A percentile compares a stretch with the other conserved stretches of the same genome.
Evolutionary conservation across 2,329 filamentous ascomycete genomes (phyloP).

Genomic region (Phaeoacremonium minimum): DNA sequence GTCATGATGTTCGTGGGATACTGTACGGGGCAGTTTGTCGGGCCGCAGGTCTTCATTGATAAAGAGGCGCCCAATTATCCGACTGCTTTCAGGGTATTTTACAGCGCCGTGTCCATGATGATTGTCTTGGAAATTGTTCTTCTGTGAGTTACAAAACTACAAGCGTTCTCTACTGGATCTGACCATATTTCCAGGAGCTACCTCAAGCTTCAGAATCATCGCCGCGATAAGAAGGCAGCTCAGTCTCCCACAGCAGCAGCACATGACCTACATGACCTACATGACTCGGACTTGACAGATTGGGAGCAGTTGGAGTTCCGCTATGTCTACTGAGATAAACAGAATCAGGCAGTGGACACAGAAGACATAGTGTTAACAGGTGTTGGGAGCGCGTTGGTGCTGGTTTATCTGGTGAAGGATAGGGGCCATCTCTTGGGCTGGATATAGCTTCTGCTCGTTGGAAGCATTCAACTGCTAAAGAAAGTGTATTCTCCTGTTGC

Average conservation of each 20-base stretch:
- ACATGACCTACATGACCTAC: background rate
- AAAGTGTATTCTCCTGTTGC: too few species aligned
- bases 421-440: too few species aligned
- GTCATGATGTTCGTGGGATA: conserved; percentile 4
- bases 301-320: conserved; percentile 7
- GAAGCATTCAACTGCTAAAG: too few species aligned
- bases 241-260: background rate
- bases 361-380: too few species aligned
- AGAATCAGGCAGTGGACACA: too few species aligned
- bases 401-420: too few species aligned
- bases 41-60: conserved; percentile 2
- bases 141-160: background rate
- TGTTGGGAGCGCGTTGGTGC: too few species aligned
- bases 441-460: too few species aligned
- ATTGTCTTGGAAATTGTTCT: conserved; percentile 1
- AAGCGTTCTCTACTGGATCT: background rate
- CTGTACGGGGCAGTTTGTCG: conserved; percentile 1
- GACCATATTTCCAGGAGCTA: background rate
- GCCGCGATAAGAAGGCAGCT: conserved; percentile 3
- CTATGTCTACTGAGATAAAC: conserved; percentile 3
- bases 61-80: background rate
- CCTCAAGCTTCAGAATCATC: conserved; percentile 6
- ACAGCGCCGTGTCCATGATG: conserved; percentile 1
- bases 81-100: conserved; percentile 1
- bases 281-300: conserved; percentile 7